Conservation (phyloP, 345 rosid species). For the Populus simonii region DNA sequence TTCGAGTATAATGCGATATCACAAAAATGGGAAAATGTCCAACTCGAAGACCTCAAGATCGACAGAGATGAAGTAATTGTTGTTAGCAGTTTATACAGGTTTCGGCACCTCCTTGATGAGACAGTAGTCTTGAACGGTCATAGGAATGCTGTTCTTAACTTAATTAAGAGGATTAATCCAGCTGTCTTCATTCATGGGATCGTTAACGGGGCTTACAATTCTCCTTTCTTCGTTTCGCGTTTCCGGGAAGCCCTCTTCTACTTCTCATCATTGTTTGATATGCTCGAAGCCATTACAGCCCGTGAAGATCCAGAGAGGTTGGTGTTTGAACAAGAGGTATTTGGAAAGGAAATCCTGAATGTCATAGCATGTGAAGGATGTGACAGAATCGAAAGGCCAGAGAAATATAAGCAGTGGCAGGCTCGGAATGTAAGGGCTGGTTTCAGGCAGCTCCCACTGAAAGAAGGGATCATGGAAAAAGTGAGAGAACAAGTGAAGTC, state of each 20-base stretch:
- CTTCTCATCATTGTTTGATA: slow-evolving; percentile 48
- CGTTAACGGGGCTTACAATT: slow-evolving; percentile 41
- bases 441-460: slow-evolving; percentile 38
- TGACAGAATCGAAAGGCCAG: slow-evolving; percentile 43
- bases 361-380: slow-evolving; percentile 53
- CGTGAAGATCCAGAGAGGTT: slow-evolving; percentile 47
- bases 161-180: slow-evolving; percentile 46
- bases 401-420: slow-evolving; percentile 45
- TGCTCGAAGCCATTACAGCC: slow-evolving; percentile 43
- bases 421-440: slow-evolving; percentile 43
- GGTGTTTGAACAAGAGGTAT: slow-evolving; percentile 44
- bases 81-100: slow-evolving; percentile 38
- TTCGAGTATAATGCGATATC: slow-evolving; percentile 58
- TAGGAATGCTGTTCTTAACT: slow-evolving; percentile 42
- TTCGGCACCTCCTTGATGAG: slow-evolving; percentile 54
- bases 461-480: slow-evolving; percentile 34
- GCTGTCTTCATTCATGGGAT: slow-evolving; percentile 41
- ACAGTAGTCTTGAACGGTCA: slow-evolving; percentile 44
- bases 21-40: slow-evolving; percentile 58
- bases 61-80: slow-evolving; percentile 44
- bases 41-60: slow-evolving; percentile 47
- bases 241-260: slow-evolving; percentile 58
- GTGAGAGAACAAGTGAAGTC: slow-evolving; percentile 30
- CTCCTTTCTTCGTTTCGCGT: slow-evolving; percentile 52
- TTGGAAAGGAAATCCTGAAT: slow-evolving; percentile 49